Base-by-base conservation (phyloP, 1,139 yeast species). In the Protomyces inouyei region DNA sequence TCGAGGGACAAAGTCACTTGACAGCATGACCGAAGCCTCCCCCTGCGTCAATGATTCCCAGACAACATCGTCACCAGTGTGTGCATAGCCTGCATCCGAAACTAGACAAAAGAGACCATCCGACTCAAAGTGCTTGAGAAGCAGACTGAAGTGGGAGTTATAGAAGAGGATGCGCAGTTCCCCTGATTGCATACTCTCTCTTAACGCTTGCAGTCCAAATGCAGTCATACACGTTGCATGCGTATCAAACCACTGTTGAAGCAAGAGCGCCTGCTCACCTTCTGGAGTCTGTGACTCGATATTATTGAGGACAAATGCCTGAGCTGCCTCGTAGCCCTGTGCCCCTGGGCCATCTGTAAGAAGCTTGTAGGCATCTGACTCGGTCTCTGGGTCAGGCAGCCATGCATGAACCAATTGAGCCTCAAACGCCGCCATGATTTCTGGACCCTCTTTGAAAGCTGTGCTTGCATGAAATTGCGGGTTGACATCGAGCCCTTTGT, bases 141-240 rank as follows among this genome's bases (percentile, higher is more conserved):
- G 74, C 0, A 96, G 87, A 66, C 83, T 82, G 74, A 88, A 91
- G 74, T 90, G 97, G 74, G 90, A 89, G 74, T 91, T 91, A 70
- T 96, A 79, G 77, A 91, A 91, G 66, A 91, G 81, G 0, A 91
- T 83, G 0, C 85, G 80, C 67, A 87, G 79, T 40, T 85, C 75
- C 25, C 80, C 79, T 14, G 79, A 75, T 59, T 78, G 73, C 57
- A 88, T 73, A 16, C 79, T 72, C 2, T 76, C 74, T 25, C 74
- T 70, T 57, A 84, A 70, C 52, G 73, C 75, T 2, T 72, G 67
- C 23, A 89, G 73, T 0, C 97, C 97, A 61, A 77, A 75, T 1
- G 76, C 76, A 0, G 97, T 88, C 70, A 90, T 35, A 36, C 48
- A 32, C 14, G 28, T 57, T 16, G 60, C 76, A 72, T 91, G 96